phyloP scores from a whole-genome alignment of 306 rosid genomes.

The Pyrus communis region DNA sequence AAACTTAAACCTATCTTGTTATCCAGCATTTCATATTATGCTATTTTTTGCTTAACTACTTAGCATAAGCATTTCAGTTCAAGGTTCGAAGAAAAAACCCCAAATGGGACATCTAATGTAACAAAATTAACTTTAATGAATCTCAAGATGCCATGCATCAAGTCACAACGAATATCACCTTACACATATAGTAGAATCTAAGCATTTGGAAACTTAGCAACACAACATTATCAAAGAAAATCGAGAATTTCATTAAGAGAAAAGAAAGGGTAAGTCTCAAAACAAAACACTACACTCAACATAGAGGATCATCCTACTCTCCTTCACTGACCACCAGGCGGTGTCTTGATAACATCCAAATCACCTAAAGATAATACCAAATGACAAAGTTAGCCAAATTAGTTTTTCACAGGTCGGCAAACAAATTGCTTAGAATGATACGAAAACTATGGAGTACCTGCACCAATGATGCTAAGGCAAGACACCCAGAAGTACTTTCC shows the following conservation, averaged over 20 bases:
- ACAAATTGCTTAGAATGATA: not conserved
- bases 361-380: slow-evolving; percentile 24
- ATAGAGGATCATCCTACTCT: not conserved
- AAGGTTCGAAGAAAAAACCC: not conserved
- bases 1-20: too few species aligned
- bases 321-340: slow-evolving; percentile 34
- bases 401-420: not conserved
- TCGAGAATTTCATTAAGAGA: not conserved
- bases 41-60: too few species aligned
- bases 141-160: not conserved
- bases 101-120: not conserved
- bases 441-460: slow-evolving; percentile 14
- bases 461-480: slow-evolving; percentile 38
- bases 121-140: not conserved
- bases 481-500: slow-evolving; percentile 49
- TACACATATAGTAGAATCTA: not conserved
- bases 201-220: not conserved
- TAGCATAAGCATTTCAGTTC: too few species aligned
- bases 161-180: not conserved
- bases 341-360: slow-evolving; percentile 39
- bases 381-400: not conserved
- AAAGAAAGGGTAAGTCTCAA: not conserved
- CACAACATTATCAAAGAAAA: not conserved
- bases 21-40: too few species aligned
- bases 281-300: not conserved